Percentiles rank a stretch among this genome's conserved stretches.
Conservation (phyloP, 2,329 filamentous ascomycete species). For the Aspergillus fumigatus region DNA sequence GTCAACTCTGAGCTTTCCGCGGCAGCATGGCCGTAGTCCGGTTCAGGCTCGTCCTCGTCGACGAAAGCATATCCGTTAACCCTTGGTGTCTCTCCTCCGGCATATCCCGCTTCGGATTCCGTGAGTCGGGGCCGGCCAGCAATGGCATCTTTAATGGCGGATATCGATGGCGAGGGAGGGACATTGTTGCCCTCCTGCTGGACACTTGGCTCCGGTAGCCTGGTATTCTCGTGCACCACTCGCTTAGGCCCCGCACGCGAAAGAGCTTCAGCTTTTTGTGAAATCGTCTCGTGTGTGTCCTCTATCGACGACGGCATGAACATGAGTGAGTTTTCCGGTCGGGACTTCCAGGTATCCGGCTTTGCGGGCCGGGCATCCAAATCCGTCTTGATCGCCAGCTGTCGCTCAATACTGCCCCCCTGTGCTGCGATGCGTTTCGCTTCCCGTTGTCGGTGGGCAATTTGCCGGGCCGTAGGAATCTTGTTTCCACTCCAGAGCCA, state of each 20-base stretch:
- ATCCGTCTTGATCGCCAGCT: slow-evolving; percentile 58
- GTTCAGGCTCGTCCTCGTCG: slow-evolving; percentile 61
- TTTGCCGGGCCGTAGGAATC: slow-evolving; percentile 60
- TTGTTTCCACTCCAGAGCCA: slow-evolving; percentile 91
- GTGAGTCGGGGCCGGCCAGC: slow-evolving; percentile 62
- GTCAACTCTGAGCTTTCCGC: neutral
- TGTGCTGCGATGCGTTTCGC: slow-evolving; percentile 68
- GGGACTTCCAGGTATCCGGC: slow-evolving; percentile 69
- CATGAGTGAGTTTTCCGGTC: slow-evolving; percentile 81
- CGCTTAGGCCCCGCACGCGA: slow-evolving; percentile 73
- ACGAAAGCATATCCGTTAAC: slow-evolving; percentile 95
- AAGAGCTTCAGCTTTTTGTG: slow-evolving; percentile 62
- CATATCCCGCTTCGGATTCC: slow-evolving; percentile 54
- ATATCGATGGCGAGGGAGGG: slow-evolving; percentile 76
- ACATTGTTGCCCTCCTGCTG: slow-evolving; percentile 34
- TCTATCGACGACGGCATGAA: slow-evolving; percentile 57
- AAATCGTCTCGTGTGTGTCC: slow-evolving; percentile 53
- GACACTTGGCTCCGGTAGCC: slow-evolving; percentile 55
- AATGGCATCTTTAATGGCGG: slow-evolving; percentile 78
- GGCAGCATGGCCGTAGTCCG: neutral
- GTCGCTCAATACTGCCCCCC: slow-evolving; percentile 56
- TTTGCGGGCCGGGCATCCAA: slow-evolving; percentile 69
- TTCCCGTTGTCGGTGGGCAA: slow-evolving; percentile 50
- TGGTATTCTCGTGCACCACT: slow-evolving; percentile 79
- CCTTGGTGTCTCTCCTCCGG: slow-evolving; percentile 73